These are phyloP conservation scores for Xylaria hypoxylon DNA, from an alignment of 2,329 filamentous ascomycete species.

Conservation along the genomic window DNA sequence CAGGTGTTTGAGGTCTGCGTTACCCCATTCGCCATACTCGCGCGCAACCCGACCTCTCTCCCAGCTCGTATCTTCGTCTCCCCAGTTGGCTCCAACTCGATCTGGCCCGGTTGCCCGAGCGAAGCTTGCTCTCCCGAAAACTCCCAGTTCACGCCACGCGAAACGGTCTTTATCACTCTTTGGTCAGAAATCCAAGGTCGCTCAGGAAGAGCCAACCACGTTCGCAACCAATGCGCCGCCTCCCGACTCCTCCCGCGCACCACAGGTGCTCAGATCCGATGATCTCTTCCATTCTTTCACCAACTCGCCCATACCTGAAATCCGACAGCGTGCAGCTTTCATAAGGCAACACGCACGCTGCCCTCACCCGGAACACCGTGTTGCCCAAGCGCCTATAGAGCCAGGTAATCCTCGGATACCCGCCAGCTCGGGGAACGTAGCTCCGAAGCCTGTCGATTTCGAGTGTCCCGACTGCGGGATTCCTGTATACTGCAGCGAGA, in stretches of 20 bases:
- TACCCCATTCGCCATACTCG: constrained; percentile 38
- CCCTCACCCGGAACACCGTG: constrained; percentile 87
- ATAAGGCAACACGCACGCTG: constrained; percentile 95
- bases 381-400: constrained; percentile 75
- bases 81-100: constrained; percentile 26
- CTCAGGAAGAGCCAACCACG: constrained; percentile 36
- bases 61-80: constrained; percentile 36
- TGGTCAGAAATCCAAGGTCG: constrained; percentile 42
- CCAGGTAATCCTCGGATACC: constrained; percentile 73
- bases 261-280: constrained; percentile 69
- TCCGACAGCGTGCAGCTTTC: constrained; percentile 86
- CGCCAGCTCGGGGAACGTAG: constrained; percentile 63
- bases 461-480: constrained; percentile 97
- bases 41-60: constrained; percentile 42
- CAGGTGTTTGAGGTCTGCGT: constrained; percentile 44
- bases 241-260: constrained; percentile 36
- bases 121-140: constrained; percentile 25
- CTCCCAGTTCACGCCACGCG: constrained; percentile 12
- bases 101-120: constrained; percentile 32
- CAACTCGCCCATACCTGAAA: constrained; percentile 86
- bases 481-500: constrained; percentile 91
- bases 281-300: constrained; percentile 95
- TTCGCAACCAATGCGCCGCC: constrained; percentile 37
- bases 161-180: constrained; percentile 48
- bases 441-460: constrained; percentile 87